Conservation (phyloP, 139 green algal species). For the Coelastrella sp. region DNA sequence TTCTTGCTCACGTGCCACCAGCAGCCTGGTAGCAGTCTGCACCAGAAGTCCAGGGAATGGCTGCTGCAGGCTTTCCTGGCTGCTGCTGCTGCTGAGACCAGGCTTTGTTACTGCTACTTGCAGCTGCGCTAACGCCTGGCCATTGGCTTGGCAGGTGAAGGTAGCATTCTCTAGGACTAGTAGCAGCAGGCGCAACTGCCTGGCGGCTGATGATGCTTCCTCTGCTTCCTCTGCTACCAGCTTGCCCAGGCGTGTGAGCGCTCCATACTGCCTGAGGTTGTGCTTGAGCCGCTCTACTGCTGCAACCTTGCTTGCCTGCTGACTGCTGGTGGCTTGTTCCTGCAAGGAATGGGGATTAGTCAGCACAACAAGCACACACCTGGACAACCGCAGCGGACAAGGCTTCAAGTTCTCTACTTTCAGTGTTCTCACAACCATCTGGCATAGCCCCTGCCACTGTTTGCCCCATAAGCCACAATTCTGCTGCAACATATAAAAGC, state of each 20-base stretch:
- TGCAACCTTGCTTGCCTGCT: constrained; percentile 27
- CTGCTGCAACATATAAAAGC: no score
- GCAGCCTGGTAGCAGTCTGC: constrained; percentile 2
- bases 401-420: no score
- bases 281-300: constrained; percentile 38
- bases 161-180: constrained; percentile 76
- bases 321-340: constrained; percentile 43
- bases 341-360: background rate
- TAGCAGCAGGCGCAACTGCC: constrained; percentile 55
- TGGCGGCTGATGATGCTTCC: background rate
- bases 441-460: no score
- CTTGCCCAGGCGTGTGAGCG: constrained; percentile 26
- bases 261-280: constrained; percentile 37
- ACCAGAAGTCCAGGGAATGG: constrained; percentile 44
- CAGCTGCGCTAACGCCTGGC: constrained; percentile 53
- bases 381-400: background rate
- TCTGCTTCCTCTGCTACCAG: background rate
- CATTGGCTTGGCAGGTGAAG: constrained; percentile 77
- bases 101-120: constrained; percentile 37
- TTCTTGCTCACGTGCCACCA: background rate
- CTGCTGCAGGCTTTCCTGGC: constrained; percentile 21
- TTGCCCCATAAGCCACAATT: no score
- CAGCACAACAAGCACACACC: background rate
- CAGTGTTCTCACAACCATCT: no score
- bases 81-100: constrained; percentile 43